Conservation (phyloP, 257 asterid genomes). For the Salvia rosmarinus region DNA sequence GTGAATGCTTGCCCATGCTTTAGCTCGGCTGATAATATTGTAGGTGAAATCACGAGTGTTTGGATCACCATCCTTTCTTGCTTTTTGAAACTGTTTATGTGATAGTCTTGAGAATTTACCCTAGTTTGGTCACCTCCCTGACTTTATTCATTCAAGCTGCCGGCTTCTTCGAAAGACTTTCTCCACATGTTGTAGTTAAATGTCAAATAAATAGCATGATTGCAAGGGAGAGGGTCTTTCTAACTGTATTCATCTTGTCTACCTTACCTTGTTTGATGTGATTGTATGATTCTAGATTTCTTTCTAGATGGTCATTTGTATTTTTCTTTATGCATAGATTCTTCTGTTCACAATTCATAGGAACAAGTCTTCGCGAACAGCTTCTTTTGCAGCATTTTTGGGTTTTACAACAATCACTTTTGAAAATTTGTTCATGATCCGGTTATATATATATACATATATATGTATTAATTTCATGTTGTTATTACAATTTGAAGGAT, state of each 20-base stretch:
- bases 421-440: neutral
- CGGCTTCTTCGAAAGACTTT: neutral
- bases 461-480: neutral
- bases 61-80: conserved; percentile 5
- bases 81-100: neutral
- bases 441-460: too few relatives aligned
- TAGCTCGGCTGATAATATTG: neutral
- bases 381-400: neutral
- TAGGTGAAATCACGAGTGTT: neutral
- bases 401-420: conserved; percentile 7
- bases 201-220: neutral
- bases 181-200: conserved; percentile 1
- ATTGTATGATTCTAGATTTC: conserved; percentile 12
- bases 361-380: neutral
- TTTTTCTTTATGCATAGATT: neutral
- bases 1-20: neutral
- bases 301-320: conserved; percentile 8
- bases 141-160: conserved; percentile 7
- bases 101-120: neutral
- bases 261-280: neutral
- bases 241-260: neutral
- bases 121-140: conserved; percentile 10
- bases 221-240: neutral
- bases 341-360: neutral
- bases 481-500: neutral